These are phyloP conservation scores for Tympanopsis confertula DNA, from an alignment of 2,329 filamentous ascomycete species.

Conservation along the genomic window DNA sequence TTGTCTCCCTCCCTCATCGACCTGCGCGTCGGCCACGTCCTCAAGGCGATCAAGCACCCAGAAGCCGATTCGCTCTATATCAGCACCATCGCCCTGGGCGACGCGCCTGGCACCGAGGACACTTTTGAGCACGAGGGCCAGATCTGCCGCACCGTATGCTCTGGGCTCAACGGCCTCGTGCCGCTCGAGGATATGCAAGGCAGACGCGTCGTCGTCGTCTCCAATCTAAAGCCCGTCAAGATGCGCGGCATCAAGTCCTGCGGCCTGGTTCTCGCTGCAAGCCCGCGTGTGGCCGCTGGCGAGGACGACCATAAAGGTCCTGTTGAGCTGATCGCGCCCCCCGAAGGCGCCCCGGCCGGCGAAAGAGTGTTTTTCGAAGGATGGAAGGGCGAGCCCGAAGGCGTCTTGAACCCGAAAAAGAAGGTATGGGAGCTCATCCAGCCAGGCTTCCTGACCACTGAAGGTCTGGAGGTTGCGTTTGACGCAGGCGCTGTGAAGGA, in stretches of 20 bases:
- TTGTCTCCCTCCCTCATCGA: conserved; percentile 81
- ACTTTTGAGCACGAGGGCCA: conserved; percentile 86
- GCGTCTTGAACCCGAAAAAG: background rate
- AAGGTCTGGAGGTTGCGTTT: background rate
- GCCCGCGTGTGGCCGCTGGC: background rate
- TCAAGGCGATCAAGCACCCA: conserved; percentile 89
- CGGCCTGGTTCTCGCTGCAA: background rate
- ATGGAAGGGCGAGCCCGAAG: background rate
- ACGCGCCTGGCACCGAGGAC: conserved; percentile 74
- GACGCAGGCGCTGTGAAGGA: background rate
- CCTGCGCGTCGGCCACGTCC: conserved; percentile 89
- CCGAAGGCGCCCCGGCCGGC: no score
- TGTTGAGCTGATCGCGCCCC: background rate
- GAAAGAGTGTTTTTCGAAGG: background rate
- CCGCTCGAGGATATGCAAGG: conserved; percentile 94
- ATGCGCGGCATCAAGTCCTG: conserved; percentile 59
- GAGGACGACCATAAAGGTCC: background rate
- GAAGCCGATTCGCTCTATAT: conserved; percentile 95
- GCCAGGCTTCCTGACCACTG: background rate
- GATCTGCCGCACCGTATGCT: conserved; percentile 92
- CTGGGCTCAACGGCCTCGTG: conserved; percentile 83
- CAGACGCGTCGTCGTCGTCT: conserved; percentile 88
- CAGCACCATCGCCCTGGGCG: conserved; percentile 88
- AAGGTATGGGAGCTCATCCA: background rate
- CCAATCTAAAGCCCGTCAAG: conserved; percentile 97